A percentile compares a stretch with the other conserved stretches of the same genome.
Evolutionary conservation across 352 stramenopile species (phyloP).

Genomic region (Phytophthora foliorum): DNA sequence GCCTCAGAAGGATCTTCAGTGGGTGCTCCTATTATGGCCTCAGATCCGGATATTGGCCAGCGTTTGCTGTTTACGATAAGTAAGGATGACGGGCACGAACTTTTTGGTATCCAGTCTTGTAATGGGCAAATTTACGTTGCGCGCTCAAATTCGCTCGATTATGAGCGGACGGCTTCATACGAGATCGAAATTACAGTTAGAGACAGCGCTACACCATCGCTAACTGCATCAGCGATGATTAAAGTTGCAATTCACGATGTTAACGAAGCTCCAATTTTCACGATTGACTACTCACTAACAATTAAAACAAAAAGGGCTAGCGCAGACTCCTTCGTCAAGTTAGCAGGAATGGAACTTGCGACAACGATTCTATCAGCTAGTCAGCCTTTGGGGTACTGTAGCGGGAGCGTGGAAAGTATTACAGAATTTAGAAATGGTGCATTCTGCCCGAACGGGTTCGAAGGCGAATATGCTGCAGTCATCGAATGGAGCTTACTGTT

Average conservation of each 20-base stretch:
- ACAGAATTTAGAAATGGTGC: slow-evolving; percentile 5
- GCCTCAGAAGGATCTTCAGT: slow-evolving; percentile 16
- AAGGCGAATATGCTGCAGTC: slow-evolving; percentile 15
- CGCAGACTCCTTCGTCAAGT: background rate
- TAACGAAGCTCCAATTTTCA: slow-evolving; percentile 54
- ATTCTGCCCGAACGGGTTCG: slow-evolving; percentile 7
- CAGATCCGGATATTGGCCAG: slow-evolving; percentile 34
- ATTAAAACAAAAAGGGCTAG: slow-evolving; percentile 15
- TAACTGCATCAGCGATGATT: slow-evolving; percentile 39
- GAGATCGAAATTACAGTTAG: slow-evolving; percentile 42
- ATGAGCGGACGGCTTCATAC: slow-evolving; percentile 34
- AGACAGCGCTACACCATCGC: slow-evolving; percentile 49
- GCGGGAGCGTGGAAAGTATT: slow-evolving; percentile 9
- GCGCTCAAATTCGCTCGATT: slow-evolving; percentile 48
- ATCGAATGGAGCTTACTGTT: slow-evolving; percentile 34
- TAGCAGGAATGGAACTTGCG: slow-evolving; percentile 19
- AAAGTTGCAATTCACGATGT: slow-evolving; percentile 45
- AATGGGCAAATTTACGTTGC: slow-evolving; percentile 64
- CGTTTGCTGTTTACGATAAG: slow-evolving; percentile 35
- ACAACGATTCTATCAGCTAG: slow-evolving; percentile 20
- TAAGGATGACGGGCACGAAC: slow-evolving; percentile 29
- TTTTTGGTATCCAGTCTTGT: slow-evolving; percentile 60
- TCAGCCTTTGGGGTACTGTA: slow-evolving; percentile 20
- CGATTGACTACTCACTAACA: slow-evolving; percentile 35
- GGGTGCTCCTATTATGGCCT: slow-evolving; percentile 26